Evolutionary conservation across 768 basidiomycete species (phyloP).

Genomic region (Kwoniella pini): DNA sequence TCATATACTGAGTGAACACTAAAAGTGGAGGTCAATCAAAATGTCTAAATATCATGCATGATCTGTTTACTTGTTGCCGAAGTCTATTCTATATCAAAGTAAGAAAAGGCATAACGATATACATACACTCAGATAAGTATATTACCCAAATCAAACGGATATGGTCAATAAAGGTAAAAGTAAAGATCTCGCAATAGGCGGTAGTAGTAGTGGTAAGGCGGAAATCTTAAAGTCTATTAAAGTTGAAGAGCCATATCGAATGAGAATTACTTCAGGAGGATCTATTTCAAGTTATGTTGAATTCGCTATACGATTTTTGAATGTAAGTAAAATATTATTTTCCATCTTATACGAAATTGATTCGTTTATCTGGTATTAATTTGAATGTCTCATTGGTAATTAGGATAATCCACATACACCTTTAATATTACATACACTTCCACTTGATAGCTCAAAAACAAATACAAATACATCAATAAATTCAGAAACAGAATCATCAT

Average conservation of each 20-base stretch:
- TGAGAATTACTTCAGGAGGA: slow-evolving; percentile 44
- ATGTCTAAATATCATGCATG: no score
- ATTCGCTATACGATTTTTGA: slow-evolving; percentile 32
- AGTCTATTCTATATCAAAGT: no score
- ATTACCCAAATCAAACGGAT: no score
- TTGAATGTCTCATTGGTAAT: background rate
- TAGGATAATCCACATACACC: slow-evolving; percentile 35
- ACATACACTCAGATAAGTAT: no score
- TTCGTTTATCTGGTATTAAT: background rate
- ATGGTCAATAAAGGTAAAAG: background rate
- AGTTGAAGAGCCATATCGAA: slow-evolving; percentile 21
- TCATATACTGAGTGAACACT: no score
- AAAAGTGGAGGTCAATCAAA: no score
- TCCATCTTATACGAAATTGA: no score
- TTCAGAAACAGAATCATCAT: slow-evolving; percentile 1
- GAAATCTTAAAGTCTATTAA: background rate
- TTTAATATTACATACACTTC: slow-evolving; percentile 36
- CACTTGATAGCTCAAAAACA: slow-evolving; percentile 5
- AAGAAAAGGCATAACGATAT: no score
- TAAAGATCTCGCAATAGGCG: no score
- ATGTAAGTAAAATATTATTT: slow-evolving; percentile 24
- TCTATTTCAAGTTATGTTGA: slow-evolving; percentile 28
- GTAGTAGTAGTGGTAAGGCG: background rate
- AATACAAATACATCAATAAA: background rate
- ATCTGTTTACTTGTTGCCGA: no score